Base-by-base conservation (phyloP, 1,284 basidiomycete species). In the Pseudozyma hubeiensis region DNA sequence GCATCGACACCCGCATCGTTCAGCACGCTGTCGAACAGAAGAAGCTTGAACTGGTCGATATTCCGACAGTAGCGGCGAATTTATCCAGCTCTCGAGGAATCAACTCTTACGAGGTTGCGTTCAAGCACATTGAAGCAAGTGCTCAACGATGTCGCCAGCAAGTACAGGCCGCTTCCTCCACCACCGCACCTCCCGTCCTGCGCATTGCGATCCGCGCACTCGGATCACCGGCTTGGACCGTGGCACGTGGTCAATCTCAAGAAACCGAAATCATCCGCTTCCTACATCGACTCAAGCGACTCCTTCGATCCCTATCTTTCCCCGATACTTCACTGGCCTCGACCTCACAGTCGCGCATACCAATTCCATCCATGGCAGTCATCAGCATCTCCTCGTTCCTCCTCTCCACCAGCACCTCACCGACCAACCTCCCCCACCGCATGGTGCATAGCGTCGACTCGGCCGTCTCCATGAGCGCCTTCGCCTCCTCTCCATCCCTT, bases 171-270 rank as follows among this genome's bases (percentile, higher is more conserved):
- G 7, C 51, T 1, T 14, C 48, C 2, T 43, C 53, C 5, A 33
- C 45, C 1, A 17, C 44, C 16, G 47, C 71, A 1, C 63, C 74
- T 8, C 80, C 77, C 0, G 79, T 79, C 7, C 58, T 80, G 9
- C 66, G 79, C 14, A 68, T 82, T 16, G 53, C 67, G 3, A 66
- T 82, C 43, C 73, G 77, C n/a, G 62, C 70, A 0, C 67, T 79
- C 35, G 80, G 79, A 3, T 79, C 79, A 9, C 68, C 75, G 1
- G 48, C 49, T 7, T 82, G 79, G 80, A 64, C 43, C 0, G 56
- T 67, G 9, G 24, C 35, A 7, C 49, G 54, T 3, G 66, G 64
- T 2, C 68, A 72, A 17, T 17, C 58, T 4, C 29, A 40, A 0
- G 51, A 63, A 6, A 31, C 48, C 4, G 61, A 78, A 41, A 19